A percentile compares a stretch with the other conserved stretches of the same genome.
phyloP scores from a whole-genome alignment of 441 rosid genomes.

The Metrosideros polymorpha region DNA sequence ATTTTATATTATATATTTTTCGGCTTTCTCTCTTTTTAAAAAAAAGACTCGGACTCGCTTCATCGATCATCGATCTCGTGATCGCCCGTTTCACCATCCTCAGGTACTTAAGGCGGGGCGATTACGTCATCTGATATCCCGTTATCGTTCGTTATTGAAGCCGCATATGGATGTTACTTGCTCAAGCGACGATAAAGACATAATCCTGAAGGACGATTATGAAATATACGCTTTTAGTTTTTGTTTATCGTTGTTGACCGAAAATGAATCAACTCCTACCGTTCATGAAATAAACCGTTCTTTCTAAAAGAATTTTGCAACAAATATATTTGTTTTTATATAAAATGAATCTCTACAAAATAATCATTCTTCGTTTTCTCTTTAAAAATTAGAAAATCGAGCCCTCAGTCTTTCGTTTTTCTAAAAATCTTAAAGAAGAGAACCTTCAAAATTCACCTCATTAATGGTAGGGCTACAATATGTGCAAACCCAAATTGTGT shows the following conservation, averaged over 20 bases:
- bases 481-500: background rate
- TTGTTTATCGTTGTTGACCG: background rate
- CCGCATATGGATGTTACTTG: background rate
- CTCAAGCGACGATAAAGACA: background rate
- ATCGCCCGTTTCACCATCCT: background rate
- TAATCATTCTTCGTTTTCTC: background rate
- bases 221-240: background rate
- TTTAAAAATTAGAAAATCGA: background rate
- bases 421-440: background rate
- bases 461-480: background rate
- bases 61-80: accelerated
- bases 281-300: accelerated
- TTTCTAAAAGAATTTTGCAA: background rate
- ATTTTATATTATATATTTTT: too few relatives aligned
- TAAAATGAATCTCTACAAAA: background rate
- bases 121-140: accelerated
- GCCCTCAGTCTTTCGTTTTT: background rate
- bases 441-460: background rate
- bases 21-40: too few relatives aligned
- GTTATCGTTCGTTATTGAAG: background rate
- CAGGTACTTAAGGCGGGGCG: accelerated
- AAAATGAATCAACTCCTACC: background rate
- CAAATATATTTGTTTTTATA: background rate
- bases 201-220: background rate
- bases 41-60: accelerated